A percentile compares a stretch with the other conserved stretches of the same genome.
Evolutionary conservation across 495 filamentous ascomycete genomes (phyloP).

Genomic region (Penicillium manginii): DNA sequence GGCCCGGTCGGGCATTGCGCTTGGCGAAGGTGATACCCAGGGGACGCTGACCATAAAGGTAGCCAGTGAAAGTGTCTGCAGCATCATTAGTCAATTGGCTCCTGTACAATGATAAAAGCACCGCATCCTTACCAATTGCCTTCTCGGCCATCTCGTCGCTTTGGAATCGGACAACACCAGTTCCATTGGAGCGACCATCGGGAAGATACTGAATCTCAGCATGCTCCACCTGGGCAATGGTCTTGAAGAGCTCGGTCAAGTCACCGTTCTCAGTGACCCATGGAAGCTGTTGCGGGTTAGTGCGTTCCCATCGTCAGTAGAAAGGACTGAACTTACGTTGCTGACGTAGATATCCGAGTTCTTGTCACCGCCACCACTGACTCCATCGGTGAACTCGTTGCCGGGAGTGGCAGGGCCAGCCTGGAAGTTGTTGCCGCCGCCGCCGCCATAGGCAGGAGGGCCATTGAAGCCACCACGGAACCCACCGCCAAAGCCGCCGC

Average conservation of each 20-base stretch:
- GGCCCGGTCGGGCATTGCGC: neutral
- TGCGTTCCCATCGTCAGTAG: neutral
- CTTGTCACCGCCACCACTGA: slow-evolving; percentile 83
- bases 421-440: slow-evolving; percentile 35
- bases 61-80: slow-evolving; percentile 90
- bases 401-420: slow-evolving; percentile 57
- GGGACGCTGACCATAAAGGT: slow-evolving; percentile 95
- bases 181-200: slow-evolving; percentile 92
- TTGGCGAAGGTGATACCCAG: slow-evolving; percentile 91
- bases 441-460: neutral
- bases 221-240: slow-evolving; percentile 95
- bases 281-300: slow-evolving; percentile 66
- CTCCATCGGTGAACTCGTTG: slow-evolving; percentile 94
- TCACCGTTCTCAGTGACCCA: slow-evolving; percentile 99
- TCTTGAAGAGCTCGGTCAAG: slow-evolving; percentile 92
- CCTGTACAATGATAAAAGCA: neutral
- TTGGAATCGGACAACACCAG: slow-evolving; percentile 93
- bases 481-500: slow-evolving; percentile 38
- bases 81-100: slow-evolving; percentile 16
- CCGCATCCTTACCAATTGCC: slow-evolving; percentile 65
- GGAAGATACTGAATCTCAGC: slow-evolving; percentile 98
- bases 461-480: slow-evolving; percentile 40
- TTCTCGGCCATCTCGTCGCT: slow-evolving; percentile 83
- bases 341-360: slow-evolving; percentile 89
- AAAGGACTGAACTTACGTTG: slow-evolving; percentile 72